Conservation (phyloP, 1,139 yeast species). For the Scheffersomyces segobiensis region DNA sequence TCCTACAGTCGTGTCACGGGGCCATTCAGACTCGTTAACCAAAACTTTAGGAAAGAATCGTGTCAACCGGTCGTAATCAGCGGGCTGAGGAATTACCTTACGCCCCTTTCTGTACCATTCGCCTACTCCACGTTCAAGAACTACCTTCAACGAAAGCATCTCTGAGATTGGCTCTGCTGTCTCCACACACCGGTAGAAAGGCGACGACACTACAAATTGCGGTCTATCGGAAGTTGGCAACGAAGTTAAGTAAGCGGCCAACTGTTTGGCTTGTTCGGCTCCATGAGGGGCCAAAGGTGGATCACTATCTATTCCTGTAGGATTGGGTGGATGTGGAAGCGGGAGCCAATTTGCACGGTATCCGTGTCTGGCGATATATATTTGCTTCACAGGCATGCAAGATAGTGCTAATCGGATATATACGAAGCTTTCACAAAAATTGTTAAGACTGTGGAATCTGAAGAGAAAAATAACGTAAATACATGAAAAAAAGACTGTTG, state of each 20-base stretch:
- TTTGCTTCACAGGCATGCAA: constrained; percentile 44
- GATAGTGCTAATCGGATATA: not conserved
- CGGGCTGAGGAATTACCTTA: constrained; percentile 59
- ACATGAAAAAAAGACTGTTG: not conserved
- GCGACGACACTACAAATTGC: constrained; percentile 69
- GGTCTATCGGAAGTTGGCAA: constrained; percentile 51
- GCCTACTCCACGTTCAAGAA: constrained; percentile 71
- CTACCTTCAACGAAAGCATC: constrained; percentile 54
- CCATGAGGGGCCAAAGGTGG: constrained; percentile 82
- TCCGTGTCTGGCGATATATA: constrained; percentile 69
- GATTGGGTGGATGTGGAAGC: constrained; percentile 70
- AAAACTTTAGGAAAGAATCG: constrained; percentile 51
- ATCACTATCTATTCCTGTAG: constrained; percentile 82
- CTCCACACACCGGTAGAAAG: constrained; percentile 87
- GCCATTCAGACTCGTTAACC: constrained; percentile 39
- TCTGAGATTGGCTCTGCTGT: constrained; percentile 73
- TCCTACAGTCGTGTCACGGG: constrained; percentile 42
- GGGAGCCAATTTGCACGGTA: constrained; percentile 82
- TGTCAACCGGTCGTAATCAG: constrained; percentile 46
- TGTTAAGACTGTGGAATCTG: not conserved
- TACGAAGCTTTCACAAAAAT: too few species aligned
- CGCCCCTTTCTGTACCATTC: constrained; percentile 66
- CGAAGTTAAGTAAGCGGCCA: constrained; percentile 51
- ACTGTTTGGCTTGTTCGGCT: constrained; percentile 72
- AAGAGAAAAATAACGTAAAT: not conserved